Percentiles rank a stretch among this genome's conserved stretches.
phyloP scores from a whole-genome alignment of 805 yeast species.

The Hyphopichia homilentoma region DNA sequence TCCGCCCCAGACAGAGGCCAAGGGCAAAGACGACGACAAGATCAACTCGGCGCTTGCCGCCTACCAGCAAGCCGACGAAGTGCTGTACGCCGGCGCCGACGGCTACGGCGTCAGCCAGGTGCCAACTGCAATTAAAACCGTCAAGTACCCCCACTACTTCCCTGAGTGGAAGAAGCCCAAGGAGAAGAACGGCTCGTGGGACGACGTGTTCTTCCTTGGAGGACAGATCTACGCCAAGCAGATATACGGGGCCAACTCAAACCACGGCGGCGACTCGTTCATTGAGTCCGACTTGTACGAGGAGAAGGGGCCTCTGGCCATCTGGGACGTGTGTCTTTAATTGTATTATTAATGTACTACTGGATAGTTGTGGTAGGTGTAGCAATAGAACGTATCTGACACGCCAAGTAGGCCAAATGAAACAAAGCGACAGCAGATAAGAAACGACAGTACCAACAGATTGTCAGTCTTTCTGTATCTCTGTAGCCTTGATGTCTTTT shows the following conservation, averaged over 20 bases:
- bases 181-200: constrained; percentile 54
- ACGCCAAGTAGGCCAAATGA: too few relatives aligned
- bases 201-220: constrained; percentile 77
- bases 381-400: too few relatives aligned
- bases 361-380: too few relatives aligned
- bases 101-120: constrained; percentile 52
- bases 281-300: constrained; percentile 68
- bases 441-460: background rate
- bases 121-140: constrained; percentile 68
- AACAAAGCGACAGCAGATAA: background rate
- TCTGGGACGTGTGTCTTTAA: constrained; percentile 56
- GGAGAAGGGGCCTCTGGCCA: constrained; percentile 75
- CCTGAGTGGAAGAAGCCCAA: constrained; percentile 81
- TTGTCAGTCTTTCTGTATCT: too few relatives aligned
- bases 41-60: constrained; percentile 38
- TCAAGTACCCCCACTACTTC: constrained; percentile 84
- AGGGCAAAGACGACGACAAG: constrained; percentile 22
- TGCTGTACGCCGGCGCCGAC: constrained; percentile 18
- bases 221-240: constrained; percentile 87
- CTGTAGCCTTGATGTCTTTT: too few relatives aligned
- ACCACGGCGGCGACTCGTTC: constrained; percentile 58
- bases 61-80: constrained; percentile 41
- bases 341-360: too few relatives aligned
- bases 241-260: constrained; percentile 58
- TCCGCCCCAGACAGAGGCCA: constrained; percentile 23